Base-by-base conservation (phyloP, 2,329 filamentous ascomycete species). In the Talaromyces sp. region DNA sequence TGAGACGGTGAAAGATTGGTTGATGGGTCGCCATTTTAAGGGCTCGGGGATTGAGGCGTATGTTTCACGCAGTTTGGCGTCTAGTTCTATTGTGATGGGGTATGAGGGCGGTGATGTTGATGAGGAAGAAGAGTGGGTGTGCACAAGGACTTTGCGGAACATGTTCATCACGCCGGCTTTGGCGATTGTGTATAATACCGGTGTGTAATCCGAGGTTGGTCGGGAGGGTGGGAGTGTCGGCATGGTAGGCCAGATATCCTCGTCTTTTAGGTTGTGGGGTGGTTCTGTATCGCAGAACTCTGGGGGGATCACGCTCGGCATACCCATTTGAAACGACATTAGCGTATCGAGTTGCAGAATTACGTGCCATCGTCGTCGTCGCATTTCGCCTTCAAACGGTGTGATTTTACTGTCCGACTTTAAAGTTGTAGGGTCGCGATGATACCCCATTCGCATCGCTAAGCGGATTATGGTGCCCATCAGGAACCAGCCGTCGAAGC, bases 261-360 rank as follows among this genome's bases (percentile, higher is more conserved):
- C 79, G 71, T 89, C 86, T 33, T 81, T 73, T 19, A 88, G 71
- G 70, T 89, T 88, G 14, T 79, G 76, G 9, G 85, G 85, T 22
- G 82, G 71, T 3, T 73, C 69, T 0, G 84, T 86, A 70, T 89
- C 87, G 48, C 82, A 83, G 63, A 86, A 84, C 60, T 87, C 82
- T 19, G 81, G 79, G 60, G 83, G 78, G 52, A 87, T 79, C 81
- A 87, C 84, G 69, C 81, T 82, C 3, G 87, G 87, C 37, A 89
- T 76, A 2, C 87, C 87, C 68, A 88, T 80, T 69, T 88, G 85
- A 70, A 88, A 88, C 2, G 83, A 81, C 1, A 84, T 81, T 13
- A 88, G 75, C 5, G 85, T 72, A 68, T 88, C 87, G 63, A 88
- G 78, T 71, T 88, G 85, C 16, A 69, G 67, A 9, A 72, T 68